Base-by-base conservation (phyloP, 257 asterid species). In the Echium plantagineum region DNA sequence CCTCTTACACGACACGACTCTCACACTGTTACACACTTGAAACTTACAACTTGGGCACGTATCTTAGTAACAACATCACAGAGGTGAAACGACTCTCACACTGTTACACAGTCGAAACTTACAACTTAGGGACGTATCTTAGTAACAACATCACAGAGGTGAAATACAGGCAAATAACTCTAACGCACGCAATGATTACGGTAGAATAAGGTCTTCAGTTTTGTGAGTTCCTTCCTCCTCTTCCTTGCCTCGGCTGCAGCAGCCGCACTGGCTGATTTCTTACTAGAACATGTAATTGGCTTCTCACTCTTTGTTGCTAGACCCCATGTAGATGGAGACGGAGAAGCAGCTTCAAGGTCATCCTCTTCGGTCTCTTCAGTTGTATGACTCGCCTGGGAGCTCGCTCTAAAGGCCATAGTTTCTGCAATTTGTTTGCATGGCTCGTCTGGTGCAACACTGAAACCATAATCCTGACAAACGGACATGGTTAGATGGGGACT, bases 151-250 rank as follows among this genome's bases (percentile, higher is more conserved):
- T 7, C 2, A 35, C n/a, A n/a, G n/a, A 1, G 46, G 12, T 9
- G 32, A 42, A 10, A 42, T 42, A 12, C 16, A 13, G 4, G 49
- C 5, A 42, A 42, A 42, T 42, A 12, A 42, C 10, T 35, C 20
- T 55, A 53, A 17, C 58, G 59, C 30, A 52, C 17, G 19, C n/a
- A 52, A 20, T 10, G 65, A 20, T 56, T 68, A 24, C 57, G 68
- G 51, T 46, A 56, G 24, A 60, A 69, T 10, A 54, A 31, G 58
- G 57, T 73, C 63, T 69, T 90, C 6, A 87, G 69, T 48, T 63
- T 80, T 85, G 78, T 75, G 48, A 85, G 54, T 55, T 90, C 89
- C 75, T 82, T 85, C 85, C 96, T 87, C 79, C 79, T 72, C 78
- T 57, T 83, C 75, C 97, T 80, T 3, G 89, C 95, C 77, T 71